Percentiles rank a stretch among this genome's conserved stretches.
Conservation (phyloP, 2,329 filamentous ascomycete genomes). For the Claviceps fusiformis region DNA sequence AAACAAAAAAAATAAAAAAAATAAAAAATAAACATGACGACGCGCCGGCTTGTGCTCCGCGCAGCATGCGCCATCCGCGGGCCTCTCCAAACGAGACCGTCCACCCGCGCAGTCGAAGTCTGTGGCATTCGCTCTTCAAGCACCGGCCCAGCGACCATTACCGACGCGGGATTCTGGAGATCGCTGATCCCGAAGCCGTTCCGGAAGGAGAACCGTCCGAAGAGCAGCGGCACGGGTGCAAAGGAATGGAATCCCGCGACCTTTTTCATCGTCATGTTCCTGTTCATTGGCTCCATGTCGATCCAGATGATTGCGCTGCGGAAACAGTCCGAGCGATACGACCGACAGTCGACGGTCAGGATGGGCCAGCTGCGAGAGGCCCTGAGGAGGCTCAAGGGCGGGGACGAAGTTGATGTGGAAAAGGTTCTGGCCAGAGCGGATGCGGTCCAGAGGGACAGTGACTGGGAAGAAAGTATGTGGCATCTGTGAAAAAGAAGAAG, state of each 20-base stretch:
- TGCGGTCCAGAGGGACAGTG: slow-evolving; percentile 57
- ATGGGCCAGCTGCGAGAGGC: slow-evolving; percentile 66
- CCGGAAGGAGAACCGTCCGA: slow-evolving; percentile 28
- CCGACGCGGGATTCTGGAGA: slow-evolving; percentile 52
- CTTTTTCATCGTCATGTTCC: slow-evolving; percentile 69
- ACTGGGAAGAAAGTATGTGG: slow-evolving; percentile 71
- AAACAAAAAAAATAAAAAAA: too few relatives aligned
- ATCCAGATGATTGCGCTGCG: slow-evolving; percentile 81
- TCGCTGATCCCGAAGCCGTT: slow-evolving; percentile 56
- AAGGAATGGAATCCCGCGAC: slow-evolving; percentile 70
- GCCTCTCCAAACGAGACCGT: neutral
- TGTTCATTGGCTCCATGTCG: slow-evolving; percentile 86
- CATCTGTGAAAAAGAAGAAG: too few relatives aligned
- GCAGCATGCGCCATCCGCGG: neutral
- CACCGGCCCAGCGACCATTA: slow-evolving; percentile 34
- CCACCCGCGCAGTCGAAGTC: neutral
- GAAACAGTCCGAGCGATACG: slow-evolving; percentile 59
- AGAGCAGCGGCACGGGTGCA: slow-evolving; percentile 27
- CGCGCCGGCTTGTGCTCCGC: slow-evolving; percentile 1
- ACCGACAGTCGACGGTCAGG: slow-evolving; percentile 63
- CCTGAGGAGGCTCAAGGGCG: slow-evolving; percentile 53
- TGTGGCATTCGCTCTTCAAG: slow-evolving; percentile 18
- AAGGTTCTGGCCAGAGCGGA: slow-evolving; percentile 61
- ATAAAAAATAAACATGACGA: slow-evolving; percentile 6
- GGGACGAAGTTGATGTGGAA: slow-evolving; percentile 76